phyloP scores from a whole-genome alignment of 2,329 filamentous ascomycete genomes.

The Colletotrichum chrysophilum region DNA sequence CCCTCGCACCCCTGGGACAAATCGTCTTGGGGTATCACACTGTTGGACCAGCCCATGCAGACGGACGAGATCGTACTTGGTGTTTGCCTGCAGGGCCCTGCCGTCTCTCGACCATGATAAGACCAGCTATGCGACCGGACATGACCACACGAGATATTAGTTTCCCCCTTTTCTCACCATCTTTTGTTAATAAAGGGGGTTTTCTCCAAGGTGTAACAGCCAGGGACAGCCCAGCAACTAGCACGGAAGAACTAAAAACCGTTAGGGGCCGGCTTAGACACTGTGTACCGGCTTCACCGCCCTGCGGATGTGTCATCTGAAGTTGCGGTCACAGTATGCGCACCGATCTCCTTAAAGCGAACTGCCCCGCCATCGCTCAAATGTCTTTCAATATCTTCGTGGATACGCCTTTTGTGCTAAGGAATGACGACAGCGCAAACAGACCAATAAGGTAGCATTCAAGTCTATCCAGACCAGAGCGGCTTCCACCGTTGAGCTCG shows the following conservation, averaged over 20 bases:
- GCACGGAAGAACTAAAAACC: conserved; percentile 18
- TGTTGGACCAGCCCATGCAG: background rate
- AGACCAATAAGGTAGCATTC: conserved; percentile 10
- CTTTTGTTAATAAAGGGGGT: background rate
- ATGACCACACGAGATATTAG: background rate
- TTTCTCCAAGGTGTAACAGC: background rate
- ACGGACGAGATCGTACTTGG: background rate
- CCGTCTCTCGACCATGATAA: background rate
- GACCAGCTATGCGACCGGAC: background rate
- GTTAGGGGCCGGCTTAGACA: background rate
- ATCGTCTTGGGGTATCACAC: conserved; percentile 4
- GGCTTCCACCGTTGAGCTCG: background rate
- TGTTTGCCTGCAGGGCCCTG: background rate
- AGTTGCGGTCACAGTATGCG: conserved; percentile 11
- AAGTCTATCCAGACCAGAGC: background rate
- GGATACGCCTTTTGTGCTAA: conserved; percentile 1
- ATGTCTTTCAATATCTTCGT: conserved; percentile 19
- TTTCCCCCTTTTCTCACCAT: background rate
- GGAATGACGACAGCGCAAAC: conserved; percentile 18
- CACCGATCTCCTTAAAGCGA: background rate
- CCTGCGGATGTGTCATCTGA: background rate
- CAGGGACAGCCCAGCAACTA: background rate
- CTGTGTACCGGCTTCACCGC: conserved; percentile 12
- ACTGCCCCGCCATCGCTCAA: conserved; percentile 9
- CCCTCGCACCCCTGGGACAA: conserved; percentile 12